These are phyloP conservation scores for Pelargonium australe DNA, from an alignment of 441 rosid species.

Conservation along the genomic window DNA sequence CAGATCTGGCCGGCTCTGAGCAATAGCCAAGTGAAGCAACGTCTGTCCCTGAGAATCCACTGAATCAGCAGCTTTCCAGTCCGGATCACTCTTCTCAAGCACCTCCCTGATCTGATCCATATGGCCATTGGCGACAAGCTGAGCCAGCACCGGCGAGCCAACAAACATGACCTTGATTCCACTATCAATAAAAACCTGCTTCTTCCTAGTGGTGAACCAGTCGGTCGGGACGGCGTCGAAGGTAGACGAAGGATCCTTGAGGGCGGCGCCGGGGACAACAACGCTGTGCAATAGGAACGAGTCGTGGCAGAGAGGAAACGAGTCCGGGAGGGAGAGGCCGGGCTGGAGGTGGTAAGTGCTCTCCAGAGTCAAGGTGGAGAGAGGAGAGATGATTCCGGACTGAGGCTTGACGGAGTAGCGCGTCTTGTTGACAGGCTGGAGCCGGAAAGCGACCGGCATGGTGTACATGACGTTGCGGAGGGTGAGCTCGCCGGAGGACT, in stretches of 20 bases:
- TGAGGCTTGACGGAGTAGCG: constrained; percentile 46
- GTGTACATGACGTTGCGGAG: constrained; percentile 60
- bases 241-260: constrained; percentile 31
- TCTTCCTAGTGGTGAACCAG: constrained; percentile 53
- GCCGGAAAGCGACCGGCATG: constrained; percentile 62
- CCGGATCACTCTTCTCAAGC: constrained; percentile 45
- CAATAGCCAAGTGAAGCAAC: constrained; percentile 48
- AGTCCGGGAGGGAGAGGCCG: constrained; percentile 30
- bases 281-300: constrained; percentile 50
- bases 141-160: constrained; percentile 45
- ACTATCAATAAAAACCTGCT: constrained; percentile 54
- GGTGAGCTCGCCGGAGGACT: constrained; percentile 42
- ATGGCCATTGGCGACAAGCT: constrained; percentile 33
- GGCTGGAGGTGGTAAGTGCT: constrained; percentile 40
- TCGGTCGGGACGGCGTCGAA: constrained; percentile 44
- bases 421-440: constrained; percentile 39
- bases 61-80: constrained; percentile 40
- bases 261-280: constrained; percentile 53
- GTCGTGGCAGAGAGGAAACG: constrained; percentile 39
- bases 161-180: constrained; percentile 51
- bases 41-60: constrained; percentile 36
- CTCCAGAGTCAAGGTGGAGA: constrained; percentile 40
- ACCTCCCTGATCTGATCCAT: constrained; percentile 55
- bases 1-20: constrained; percentile 49
- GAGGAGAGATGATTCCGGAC: constrained; percentile 55